Conservation (phyloP, 202 grass and related monocot species). For the Elaeis oleifera region DNA sequence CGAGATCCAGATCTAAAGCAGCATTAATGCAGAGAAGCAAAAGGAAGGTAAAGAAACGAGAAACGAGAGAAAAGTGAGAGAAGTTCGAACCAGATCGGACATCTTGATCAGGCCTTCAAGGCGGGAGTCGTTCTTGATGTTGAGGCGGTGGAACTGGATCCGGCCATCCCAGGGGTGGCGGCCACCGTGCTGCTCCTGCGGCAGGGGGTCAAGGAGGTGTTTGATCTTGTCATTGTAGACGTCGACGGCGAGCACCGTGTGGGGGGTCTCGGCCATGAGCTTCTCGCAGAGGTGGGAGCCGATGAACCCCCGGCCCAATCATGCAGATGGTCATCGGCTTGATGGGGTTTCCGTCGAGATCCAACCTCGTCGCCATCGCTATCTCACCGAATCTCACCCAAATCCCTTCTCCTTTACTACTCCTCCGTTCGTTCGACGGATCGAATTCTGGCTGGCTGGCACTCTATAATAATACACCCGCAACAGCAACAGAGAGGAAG, state of each 20-base stretch:
- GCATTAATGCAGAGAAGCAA: too few relatives aligned
- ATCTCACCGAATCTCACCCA: too few relatives aligned
- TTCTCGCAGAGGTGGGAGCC: conserved; percentile 99
- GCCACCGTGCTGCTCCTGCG: conserved; percentile 4
- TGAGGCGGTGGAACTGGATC: conserved; percentile 96
- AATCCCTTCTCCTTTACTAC: too few relatives aligned
- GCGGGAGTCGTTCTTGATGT: conserved; percentile 91
- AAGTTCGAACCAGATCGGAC: conserved; percentile 56
- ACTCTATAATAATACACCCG: too few relatives aligned
- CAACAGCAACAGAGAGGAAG: too few relatives aligned
- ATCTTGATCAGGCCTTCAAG: conserved; percentile 97
- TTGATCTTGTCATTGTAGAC: conserved; percentile 99
- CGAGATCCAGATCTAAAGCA: too few relatives aligned
- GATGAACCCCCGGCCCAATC: conserved; percentile 92
- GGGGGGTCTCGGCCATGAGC: conserved; percentile 72
- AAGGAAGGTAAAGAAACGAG: too few relatives aligned
- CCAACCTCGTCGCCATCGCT: conserved; percentile 30
- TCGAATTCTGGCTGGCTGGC: too few relatives aligned
- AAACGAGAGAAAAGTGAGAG: too few relatives aligned
- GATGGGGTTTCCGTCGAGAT: conserved; percentile 79
- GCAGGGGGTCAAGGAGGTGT: conserved; percentile 70
- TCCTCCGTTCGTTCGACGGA: too few relatives aligned
- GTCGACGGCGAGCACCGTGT: conserved; percentile 70
- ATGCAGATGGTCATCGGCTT: conserved; percentile 76
- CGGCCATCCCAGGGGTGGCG: conserved; percentile 23